Evolutionary conservation across 805 yeast species (phyloP).

Genomic region (Lipomyces mesembrius): DNA sequence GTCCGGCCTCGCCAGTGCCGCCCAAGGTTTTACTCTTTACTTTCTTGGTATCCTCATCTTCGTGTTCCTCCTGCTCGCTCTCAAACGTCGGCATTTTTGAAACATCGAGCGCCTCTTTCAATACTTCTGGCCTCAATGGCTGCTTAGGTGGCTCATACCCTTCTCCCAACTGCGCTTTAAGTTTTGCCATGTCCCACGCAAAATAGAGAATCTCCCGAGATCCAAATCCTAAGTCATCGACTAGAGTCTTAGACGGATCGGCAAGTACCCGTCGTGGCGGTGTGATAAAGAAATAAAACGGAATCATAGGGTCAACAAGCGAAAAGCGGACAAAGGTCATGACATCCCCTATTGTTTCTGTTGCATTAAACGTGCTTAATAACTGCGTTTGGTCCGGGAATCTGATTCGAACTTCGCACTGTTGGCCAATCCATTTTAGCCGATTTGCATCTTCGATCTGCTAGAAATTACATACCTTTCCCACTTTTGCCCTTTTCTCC

Average conservation of each 20-base stretch:
- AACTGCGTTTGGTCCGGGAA: conserved; percentile 62
- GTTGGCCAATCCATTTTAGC: background rate
- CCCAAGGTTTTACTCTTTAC: conserved; percentile 14
- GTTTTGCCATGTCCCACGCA: conserved; percentile 42
- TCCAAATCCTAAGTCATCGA: conserved; percentile 52
- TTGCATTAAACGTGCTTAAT: conserved; percentile 56
- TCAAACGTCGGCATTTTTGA: conserved; percentile 22
- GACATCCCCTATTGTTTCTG: conserved; percentile 50
- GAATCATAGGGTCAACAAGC: conserved; percentile 42
- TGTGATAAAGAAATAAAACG: conserved; percentile 53
- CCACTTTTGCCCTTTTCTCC: conserved; percentile 40
- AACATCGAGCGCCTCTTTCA: conserved; percentile 30
- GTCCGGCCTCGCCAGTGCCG: conserved; percentile 20
- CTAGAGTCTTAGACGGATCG: conserved; percentile 45
- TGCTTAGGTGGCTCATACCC: conserved; percentile 20
- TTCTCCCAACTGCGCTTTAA: conserved; percentile 30
- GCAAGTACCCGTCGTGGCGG: conserved; percentile 53
- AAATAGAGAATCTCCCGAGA: conserved; percentile 54
- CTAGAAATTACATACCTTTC: conserved; percentile 11
- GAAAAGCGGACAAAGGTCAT: conserved; percentile 44
- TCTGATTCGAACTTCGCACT: conserved; percentile 55
- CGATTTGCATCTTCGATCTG: background rate
- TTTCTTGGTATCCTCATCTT: conserved; percentile 20
- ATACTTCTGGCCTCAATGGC: conserved; percentile 30
- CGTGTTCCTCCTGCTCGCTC: conserved; percentile 13